Evolutionary conservation across 257 asterid species (phyloP).

Genomic region (Gentiana dahurica): DNA sequence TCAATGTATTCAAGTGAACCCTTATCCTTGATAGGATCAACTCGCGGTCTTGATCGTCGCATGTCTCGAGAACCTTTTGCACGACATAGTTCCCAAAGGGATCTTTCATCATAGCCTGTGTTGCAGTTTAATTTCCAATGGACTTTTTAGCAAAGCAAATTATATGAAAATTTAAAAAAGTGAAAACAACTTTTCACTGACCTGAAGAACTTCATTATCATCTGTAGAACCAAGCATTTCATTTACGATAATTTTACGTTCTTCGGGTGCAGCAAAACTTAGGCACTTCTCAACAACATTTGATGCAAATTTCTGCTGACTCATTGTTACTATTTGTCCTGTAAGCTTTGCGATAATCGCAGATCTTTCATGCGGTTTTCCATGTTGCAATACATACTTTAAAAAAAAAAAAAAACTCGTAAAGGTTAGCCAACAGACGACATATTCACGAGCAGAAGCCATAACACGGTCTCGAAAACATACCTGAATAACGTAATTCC

Average conservation of each 20-base stretch:
- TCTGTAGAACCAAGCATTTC: conserved; percentile 90
- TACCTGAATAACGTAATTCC: conserved; percentile 94
- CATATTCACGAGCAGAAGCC: too few species aligned
- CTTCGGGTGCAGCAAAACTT: conserved; percentile 58
- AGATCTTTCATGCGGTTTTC: conserved; percentile 65
- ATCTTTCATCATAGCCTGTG: conserved; percentile 92
- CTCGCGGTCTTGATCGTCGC: conserved; percentile 63
- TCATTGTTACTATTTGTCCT: conserved; percentile 85
- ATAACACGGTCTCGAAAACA: too few species aligned
- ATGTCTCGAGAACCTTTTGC: conserved; percentile 85
- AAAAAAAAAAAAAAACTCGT: conserved; percentile 4
- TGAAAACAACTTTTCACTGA: neutral
- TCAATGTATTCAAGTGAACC: conserved; percentile 67
- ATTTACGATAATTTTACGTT: conserved; percentile 53
- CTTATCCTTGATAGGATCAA: conserved; percentile 66
- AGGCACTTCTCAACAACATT: conserved; percentile 90
- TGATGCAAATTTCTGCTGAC: conserved; percentile 89
- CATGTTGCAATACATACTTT: conserved; percentile 79
- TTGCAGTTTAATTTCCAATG: too few species aligned
- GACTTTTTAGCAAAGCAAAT: too few species aligned
- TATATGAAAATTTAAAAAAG: neutral
- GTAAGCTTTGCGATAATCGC: conserved; percentile 58
- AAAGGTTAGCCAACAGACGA: conserved; percentile 2
- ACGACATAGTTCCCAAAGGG: conserved; percentile 86
- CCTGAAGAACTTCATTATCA: conserved; percentile 90